Base-by-base conservation (phyloP, 169 alveolate species). In the Eimeria praecox region DNA sequence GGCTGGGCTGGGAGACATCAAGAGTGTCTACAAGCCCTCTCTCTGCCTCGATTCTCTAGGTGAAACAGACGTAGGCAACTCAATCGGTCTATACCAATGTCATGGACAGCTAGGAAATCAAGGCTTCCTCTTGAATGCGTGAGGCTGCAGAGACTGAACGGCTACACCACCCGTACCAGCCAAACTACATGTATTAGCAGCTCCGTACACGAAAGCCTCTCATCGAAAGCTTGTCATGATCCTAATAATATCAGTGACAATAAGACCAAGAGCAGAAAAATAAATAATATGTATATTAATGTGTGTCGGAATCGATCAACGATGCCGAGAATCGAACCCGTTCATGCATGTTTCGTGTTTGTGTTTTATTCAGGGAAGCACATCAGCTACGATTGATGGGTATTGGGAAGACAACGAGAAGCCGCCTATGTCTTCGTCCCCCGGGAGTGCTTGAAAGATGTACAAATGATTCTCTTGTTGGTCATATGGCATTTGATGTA, bases 51-150 rank as follows among this genome's bases (percentile, higher is more conserved):
- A 83, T 49, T 27, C 71, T 12, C 10, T 83, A 30, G 71, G 71
- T 44, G 71, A 83, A 12, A 49, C 91, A 18, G 91, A 49, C 35
- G 71, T 49, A 24, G 91, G 91, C 22, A 46, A 49, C 1, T 27
- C 33, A 27, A n/a, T 83, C 2, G 91, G 91, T 5, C 91, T 52
- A n/a, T 83, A 49, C 75, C 40, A 83, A 33, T 83, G 91, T 30
- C 91, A 83, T 75, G 91, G 91, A 14, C 91, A 49, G 30, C 91
- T 83, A 3, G 91, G 91, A 35, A 83, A 83, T 75, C 91, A 83
- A 27, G 91, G 91, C 71, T 83, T 83, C 49, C 33, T 83, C 18
- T 42, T 83, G 33, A 49, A 33, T 12, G 24, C 46, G 91, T 83
- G 54, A 52, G 77, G 30, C 38, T 6, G 46, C 52, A 46, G 35